These are phyloP conservation scores for Fennellomyces sp. DNA, from an alignment of 371 early-diverging fungal genomes.

Conservation along the genomic window DNA sequence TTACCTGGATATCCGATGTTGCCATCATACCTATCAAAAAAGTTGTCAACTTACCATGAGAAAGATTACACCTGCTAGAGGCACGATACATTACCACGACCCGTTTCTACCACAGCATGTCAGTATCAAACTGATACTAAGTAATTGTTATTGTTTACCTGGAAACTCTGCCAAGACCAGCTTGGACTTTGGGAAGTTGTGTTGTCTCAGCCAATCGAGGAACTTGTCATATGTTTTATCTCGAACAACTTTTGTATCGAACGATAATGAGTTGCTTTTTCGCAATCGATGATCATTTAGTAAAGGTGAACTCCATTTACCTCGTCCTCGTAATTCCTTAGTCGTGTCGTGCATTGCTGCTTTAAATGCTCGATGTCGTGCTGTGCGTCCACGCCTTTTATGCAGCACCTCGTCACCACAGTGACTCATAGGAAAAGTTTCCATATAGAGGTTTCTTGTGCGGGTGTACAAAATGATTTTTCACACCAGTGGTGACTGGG, in stretches of 20 bases:
- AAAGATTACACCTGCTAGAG: background rate
- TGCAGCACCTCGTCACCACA: background rate
- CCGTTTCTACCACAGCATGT: background rate
- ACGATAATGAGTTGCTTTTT: too few species aligned
- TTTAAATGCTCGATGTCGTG: background rate
- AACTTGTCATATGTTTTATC: constrained; percentile 53
- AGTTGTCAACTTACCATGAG: background rate
- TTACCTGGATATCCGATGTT: constrained; percentile 54
- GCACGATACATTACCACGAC: too few species aligned
- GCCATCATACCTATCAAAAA: constrained; percentile 58
- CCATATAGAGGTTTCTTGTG: background rate
- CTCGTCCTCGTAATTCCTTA: background rate
- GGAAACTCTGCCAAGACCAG: constrained; percentile 59
- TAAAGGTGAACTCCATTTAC: background rate
- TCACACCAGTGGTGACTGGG: too few species aligned
- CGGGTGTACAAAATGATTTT: background rate
- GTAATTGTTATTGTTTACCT: constrained; percentile 29
- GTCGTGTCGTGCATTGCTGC: background rate
- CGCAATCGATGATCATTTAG: background rate
- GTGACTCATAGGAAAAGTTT: background rate
- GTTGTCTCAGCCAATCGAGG: constrained; percentile 49
- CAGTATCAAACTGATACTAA: background rate
- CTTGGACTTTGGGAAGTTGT: constrained; percentile 58
- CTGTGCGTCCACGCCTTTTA: background rate
- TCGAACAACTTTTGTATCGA: constrained; percentile 37